Conservation (phyloP, 2,329 filamentous ascomycete genomes). For the Drechslerella coelobrocha region DNA sequence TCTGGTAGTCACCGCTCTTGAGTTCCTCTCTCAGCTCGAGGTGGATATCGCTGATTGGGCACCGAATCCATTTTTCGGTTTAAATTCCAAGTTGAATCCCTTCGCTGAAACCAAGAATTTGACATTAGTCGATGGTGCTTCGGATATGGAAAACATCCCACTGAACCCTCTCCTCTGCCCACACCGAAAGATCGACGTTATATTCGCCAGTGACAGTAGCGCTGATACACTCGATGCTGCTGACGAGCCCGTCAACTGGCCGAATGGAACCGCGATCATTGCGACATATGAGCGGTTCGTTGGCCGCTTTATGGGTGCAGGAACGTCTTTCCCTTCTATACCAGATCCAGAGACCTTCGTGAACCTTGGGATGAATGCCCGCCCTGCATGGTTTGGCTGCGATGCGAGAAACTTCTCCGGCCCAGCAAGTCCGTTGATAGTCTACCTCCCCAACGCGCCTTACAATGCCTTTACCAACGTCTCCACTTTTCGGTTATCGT, state of each 20-base stretch:
- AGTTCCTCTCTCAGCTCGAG: conserved; percentile 65
- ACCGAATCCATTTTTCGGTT: conserved; percentile 78
- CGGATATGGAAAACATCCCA: conserved; percentile 80
- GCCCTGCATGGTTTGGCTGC: conserved; percentile 82
- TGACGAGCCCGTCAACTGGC: conserved; percentile 66
- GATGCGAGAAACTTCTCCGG: conserved; percentile 69
- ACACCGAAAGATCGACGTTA: conserved; percentile 74
- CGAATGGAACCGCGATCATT: conserved; percentile 76
- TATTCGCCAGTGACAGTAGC: conserved; percentile 80
- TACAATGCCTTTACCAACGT: conserved; percentile 79
- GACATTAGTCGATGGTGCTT: conserved; percentile 78
- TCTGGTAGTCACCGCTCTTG: conserved; percentile 64
- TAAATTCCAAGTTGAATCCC: conserved; percentile 67
- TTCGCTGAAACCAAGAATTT: conserved; percentile 66
- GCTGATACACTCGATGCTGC: conserved; percentile 68
- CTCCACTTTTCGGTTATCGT: conserved; percentile 74
- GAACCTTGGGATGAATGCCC: conserved; percentile 75
- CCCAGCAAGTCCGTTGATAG: conserved; percentile 68
- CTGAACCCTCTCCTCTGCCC: conserved; percentile 79
- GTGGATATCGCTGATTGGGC: conserved; percentile 76
- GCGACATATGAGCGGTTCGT: conserved; percentile 73
- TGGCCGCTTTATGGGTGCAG: conserved; percentile 64
- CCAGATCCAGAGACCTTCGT: conserved; percentile 79
- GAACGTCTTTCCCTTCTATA: conserved; percentile 73
- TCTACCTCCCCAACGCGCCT: conserved; percentile 87